phyloP scores from a whole-genome alignment of 2,329 filamentous ascomycete genomes.

The Shiraia bambusicola region DNA sequence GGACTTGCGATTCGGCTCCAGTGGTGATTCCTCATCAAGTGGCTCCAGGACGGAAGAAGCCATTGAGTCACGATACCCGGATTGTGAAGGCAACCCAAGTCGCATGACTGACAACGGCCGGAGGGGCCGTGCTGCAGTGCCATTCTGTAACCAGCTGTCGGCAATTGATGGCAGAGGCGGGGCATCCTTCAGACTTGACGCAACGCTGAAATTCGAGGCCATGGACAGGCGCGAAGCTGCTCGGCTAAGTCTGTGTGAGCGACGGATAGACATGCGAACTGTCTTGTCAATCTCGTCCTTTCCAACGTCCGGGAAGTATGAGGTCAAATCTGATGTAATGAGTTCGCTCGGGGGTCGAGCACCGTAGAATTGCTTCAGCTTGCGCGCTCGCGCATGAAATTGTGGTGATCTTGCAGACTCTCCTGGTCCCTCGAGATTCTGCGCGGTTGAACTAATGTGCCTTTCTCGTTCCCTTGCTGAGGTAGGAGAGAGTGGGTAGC shows the following conservation, averaged over 20 bases:
- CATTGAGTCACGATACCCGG: conserved; percentile 79
- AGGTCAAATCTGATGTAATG: conserved; percentile 92
- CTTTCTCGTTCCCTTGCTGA: conserved; percentile 67
- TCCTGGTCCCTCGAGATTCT: conserved; percentile 51
- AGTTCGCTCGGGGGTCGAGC: conserved; percentile 92
- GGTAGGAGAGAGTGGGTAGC: conserved; percentile 82
- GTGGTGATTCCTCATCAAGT: conserved; percentile 83
- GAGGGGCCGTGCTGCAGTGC: conserved; percentile 50
- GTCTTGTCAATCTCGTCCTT: conserved; percentile 95
- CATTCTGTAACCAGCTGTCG: conserved; percentile 78
- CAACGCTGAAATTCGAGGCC: conserved; percentile 88
- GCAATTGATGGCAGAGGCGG: conserved; percentile 95
- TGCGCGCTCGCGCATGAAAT: conserved; percentile 49
- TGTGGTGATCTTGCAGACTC: conserved; percentile 32
- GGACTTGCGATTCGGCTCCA: conserved; percentile 88
- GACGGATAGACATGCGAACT: conserved; percentile 85
- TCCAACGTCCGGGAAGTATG: conserved; percentile 95
- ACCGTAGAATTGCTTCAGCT: conserved; percentile 82
- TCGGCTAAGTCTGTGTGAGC: conserved; percentile 87
- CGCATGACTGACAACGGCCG: conserved; percentile 63
- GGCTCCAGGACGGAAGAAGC: conserved; percentile 87
- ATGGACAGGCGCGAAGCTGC: conserved; percentile 92
- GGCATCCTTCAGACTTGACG: conserved; percentile 88
- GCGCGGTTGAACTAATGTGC: conserved; percentile 57
- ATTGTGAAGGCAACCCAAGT: conserved; percentile 58